Base-by-base conservation (phyloP, 257 asterid species). In the Mitragyna speciosa region DNA sequence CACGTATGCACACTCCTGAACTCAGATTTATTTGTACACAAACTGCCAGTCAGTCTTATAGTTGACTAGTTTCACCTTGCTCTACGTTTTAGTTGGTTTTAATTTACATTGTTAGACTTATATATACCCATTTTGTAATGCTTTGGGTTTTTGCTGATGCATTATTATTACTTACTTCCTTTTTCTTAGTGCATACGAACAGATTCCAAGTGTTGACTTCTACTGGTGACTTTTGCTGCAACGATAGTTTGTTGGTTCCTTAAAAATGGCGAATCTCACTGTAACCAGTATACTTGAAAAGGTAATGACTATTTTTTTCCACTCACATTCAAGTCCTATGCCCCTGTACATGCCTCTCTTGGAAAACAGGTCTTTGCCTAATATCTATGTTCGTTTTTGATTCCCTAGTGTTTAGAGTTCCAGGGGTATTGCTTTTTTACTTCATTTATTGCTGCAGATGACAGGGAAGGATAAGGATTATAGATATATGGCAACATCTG, bases 401-500 rank as follows among this genome's bases (percentile, higher is more conserved):
- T 75, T 56, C 7, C 24, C 78, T 72, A 73, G 69, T 39, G 39
- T 43, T 70, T 33, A 10, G 30, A 65, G 9, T 56, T 76, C 52
- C n/a, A 22, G 12, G 31, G 73, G 17, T 49, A 78, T 39, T 70
- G n/a, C 63, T 41, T 47, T 36, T 61, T 72, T 58, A 76, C 61
- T 54, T 61, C n/a, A 76, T 72, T 36, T 39, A 52, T 71, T 72
- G 76, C 72, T 89, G 78, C 91, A 96, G 99, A 96, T 96, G 99
- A 92, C 96, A 1, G 99, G 99, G 72, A 96, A 96, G 88, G 99
- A 96, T 84, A 96, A 96, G 88, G 99, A 96, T 82, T 96, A 87
- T 82, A 89, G 99, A 90, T 96, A 96, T 80, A 96, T 96, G 99
- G 99, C 99, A 49, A 96, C 99, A 81, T 96, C 99, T 68, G 99